These are phyloP conservation scores for Penicillium sp. DNA, from an alignment of 2,329 filamentous ascomycete species.

Conservation along the genomic window DNA sequence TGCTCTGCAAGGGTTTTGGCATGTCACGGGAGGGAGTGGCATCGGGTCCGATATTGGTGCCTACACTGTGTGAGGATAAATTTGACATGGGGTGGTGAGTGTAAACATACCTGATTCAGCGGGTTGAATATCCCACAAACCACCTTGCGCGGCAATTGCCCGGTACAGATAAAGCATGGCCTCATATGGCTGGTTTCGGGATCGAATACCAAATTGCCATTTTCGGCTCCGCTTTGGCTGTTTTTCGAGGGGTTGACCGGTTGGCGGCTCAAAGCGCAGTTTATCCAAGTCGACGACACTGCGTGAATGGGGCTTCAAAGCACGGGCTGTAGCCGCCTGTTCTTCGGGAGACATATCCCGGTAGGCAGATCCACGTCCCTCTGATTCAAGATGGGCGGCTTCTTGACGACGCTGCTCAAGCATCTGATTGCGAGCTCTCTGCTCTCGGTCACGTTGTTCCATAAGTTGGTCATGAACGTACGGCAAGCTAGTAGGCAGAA, in stretches of 20 bases:
- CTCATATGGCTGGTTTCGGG: conserved; percentile 89
- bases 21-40: conserved; percentile 34
- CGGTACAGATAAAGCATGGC: conserved; percentile 95
- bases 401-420: conserved; percentile 47
- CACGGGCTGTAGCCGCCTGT: conserved; percentile 75
- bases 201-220: conserved; percentile 98
- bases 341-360: conserved; percentile 58
- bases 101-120: conserved; percentile 37
- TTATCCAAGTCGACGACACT: conserved; percentile 66
- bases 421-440: conserved; percentile 37
- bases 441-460: conserved; percentile 52
- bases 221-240: conserved; percentile 68
- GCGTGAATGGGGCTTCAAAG: conserved; percentile 81
- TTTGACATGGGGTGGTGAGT: background rate
- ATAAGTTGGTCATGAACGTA: conserved; percentile 90
- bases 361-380: conserved; percentile 20
- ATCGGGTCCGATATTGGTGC: conserved; percentile 40
- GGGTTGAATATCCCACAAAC: conserved; percentile 71
- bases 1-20: conserved; percentile 42
- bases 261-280: conserved; percentile 57
- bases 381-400: conserved; percentile 21
- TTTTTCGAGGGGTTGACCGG: conserved; percentile 45
- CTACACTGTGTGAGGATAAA: conserved; percentile 22
- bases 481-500: conserved; percentile 86
- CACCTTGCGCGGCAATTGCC: conserved; percentile 81